Evolutionary conservation across 495 filamentous ascomycete genomes (phyloP), one percentile per base, ranked within the genome.

Genomic region (Aspergillus biplanus): DNA sequence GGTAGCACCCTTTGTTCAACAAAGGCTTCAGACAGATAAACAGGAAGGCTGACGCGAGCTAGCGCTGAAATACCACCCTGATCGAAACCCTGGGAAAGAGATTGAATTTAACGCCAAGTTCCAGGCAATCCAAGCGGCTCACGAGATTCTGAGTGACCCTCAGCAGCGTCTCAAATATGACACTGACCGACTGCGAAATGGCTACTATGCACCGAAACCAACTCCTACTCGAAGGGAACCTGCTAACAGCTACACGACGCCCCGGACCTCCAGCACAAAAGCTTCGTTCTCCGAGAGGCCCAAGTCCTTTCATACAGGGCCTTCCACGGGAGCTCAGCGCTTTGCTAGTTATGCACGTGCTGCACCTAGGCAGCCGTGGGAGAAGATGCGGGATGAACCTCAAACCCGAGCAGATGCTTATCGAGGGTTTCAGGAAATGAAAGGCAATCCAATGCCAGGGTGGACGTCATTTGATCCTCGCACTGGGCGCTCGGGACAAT

Each of bases 21-120:
- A 21, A 16, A 31, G 31, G 39, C 34, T 21, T 33, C 49, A 37
- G 11, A 52, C 4, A n/a, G 37, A 42, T 52, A 52, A 47, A 11
- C 27, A 7, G 39, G 11, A 6, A 21, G 49, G 33, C 58, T 61
- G 48, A 65, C 54, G 31, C 67, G 65, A 64, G 34, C 16, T 65
- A 94, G 93, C 92, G 37, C 82, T 95, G 32, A 88, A 87, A 68
- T 96, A 88, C 67, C 93, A 97, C 69, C 93, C 93, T 7, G 93
- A 97, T 72, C 87, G 92, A 48, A 96, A 97, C 67, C 90, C 88
- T 5, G 93, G 93, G 48, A 83, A 83, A 64, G 93, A 97, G 75
- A 69, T 81, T 21, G 91, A 92, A 65, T 89, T 89, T 61, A 91
- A 87, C 61, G 78, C 90, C 18, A 90, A 89, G 69, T 97, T 97